These are phyloP conservation scores for Cladosporium sp. DNA, from an alignment of 2,329 filamentous ascomycete species.

Conservation along the genomic window DNA sequence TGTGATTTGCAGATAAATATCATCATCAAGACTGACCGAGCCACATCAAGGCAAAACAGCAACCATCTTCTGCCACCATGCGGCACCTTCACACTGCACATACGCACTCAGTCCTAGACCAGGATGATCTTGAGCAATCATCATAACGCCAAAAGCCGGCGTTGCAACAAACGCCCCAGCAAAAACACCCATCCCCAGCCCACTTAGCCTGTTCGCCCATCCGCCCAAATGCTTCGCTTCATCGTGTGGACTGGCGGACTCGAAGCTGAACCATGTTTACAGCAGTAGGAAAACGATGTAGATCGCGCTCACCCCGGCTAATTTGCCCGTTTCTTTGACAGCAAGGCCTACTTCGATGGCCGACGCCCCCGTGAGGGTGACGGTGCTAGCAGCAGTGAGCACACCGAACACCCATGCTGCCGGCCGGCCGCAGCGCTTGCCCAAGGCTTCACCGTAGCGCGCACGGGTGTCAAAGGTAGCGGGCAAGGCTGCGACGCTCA, in stretches of 20 bases:
- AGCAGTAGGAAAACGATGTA: not conserved
- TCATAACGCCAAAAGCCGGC: not conserved
- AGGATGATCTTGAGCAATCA: not conserved
- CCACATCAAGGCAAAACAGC: not conserved
- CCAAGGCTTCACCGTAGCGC: not conserved
- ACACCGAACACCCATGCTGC: not conserved
- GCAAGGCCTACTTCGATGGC: not conserved
- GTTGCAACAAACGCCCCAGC: not conserved
- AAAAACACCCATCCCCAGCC: not conserved
- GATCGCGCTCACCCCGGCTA: not conserved
- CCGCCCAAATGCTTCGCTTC: not conserved
- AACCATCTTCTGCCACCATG: not conserved
- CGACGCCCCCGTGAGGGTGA: not conserved
- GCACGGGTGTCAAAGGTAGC: not conserved
- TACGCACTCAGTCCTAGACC: not conserved
- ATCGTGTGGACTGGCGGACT: not conserved
- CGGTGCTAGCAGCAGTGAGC: not conserved
- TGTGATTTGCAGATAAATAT: too few species aligned
- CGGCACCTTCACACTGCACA: not conserved
- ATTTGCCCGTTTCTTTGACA: not conserved
- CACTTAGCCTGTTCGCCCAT: not conserved
- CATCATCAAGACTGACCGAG: not conserved
- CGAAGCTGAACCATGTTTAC: not conserved
- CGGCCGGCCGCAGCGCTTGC: not conserved
- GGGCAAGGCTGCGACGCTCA: not conserved